Percentiles rank a stretch among this genome's conserved stretches.
phyloP scores from a whole-genome alignment of 2,329 filamentous ascomycete species.

The Penicillium sp. region DNA sequence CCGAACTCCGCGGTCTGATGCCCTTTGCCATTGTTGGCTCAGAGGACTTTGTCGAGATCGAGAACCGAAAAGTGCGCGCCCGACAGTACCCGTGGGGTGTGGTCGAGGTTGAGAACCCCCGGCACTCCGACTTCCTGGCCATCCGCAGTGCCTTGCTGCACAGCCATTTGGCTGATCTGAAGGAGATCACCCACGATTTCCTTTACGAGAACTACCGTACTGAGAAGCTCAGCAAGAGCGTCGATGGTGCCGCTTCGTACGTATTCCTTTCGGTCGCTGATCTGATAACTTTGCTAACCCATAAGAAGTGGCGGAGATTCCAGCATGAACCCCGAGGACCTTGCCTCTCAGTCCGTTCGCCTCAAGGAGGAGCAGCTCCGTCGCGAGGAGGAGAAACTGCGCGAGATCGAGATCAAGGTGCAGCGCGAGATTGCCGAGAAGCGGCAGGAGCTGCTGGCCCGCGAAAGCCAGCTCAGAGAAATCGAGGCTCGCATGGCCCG shows the following conservation, averaged over 20 bases:
- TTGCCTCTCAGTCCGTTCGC: slow-evolving; percentile 93
- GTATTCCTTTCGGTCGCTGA: slow-evolving; percentile 42
- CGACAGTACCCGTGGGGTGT: slow-evolving; percentile 99
- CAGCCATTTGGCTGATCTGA: slow-evolving; percentile 95
- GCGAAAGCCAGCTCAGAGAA: slow-evolving; percentile 97
- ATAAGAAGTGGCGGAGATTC: slow-evolving; percentile 59
- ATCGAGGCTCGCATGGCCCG: slow-evolving; percentile 97
- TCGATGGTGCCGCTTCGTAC: slow-evolving; percentile 85
- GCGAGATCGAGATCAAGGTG: slow-evolving; percentile 99
- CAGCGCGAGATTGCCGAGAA: slow-evolving; percentile 99
- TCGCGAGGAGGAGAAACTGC: slow-evolving; percentile 98
- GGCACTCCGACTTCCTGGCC: slow-evolving; percentile 96
- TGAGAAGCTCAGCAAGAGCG: slow-evolving; percentile 99
- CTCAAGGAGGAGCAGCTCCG: slow-evolving; percentile 99
- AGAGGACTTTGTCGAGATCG: slow-evolving; percentile 91
- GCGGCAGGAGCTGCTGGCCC: slow-evolving; percentile 93
- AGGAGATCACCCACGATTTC: slow-evolving; percentile 99
- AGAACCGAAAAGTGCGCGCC: slow-evolving; percentile 85
- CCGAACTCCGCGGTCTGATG: slow-evolving; percentile 95
- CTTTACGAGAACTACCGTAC: slow-evolving; percentile 99
- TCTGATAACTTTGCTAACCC: slow-evolving; percentile 26
- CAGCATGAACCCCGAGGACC: slow-evolving; percentile 96
- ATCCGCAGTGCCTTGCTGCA: slow-evolving; percentile 95
- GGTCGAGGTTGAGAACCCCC: slow-evolving; percentile 97
- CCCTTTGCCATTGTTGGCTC: slow-evolving; percentile 98